Evolutionary conservation across 1,139 yeast species (phyloP).

Genomic region (Arxiozyma slooffiae): DNA sequence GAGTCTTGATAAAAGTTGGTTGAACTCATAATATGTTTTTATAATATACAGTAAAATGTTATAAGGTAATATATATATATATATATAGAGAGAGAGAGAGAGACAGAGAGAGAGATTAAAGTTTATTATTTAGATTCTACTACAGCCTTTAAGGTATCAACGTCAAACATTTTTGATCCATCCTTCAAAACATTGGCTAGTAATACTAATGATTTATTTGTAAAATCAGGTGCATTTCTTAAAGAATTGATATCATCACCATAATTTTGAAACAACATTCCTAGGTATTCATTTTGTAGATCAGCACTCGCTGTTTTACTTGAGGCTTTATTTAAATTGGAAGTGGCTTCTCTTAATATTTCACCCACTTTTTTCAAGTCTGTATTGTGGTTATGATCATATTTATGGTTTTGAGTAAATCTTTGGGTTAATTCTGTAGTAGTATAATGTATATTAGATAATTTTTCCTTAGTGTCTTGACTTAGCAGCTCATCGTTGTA

Average conservation of each 20-base stretch:
- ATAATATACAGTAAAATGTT: background rate
- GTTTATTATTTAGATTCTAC: constrained; percentile 13
- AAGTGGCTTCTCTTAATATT: constrained; percentile 14
- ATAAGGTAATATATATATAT: background rate
- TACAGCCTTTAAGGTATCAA: constrained; percentile 40
- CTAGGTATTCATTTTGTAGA: constrained; percentile 45
- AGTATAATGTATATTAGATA: constrained; percentile 23
- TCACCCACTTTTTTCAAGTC: constrained; percentile 18
- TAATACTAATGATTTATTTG: constrained; percentile 46
- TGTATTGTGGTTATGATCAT: constrained; percentile 6
- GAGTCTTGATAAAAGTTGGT: too few relatives aligned
- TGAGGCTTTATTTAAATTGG: constrained; percentile 3
- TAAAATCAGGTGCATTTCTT: constrained; percentile 58
- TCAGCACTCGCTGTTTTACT: constrained; percentile 26
- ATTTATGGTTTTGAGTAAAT: constrained; percentile 12
- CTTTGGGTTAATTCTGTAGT: constrained; percentile 24
- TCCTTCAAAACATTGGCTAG: constrained; percentile 59
- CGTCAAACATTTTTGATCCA: constrained; percentile 58
- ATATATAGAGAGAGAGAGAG: background rate
- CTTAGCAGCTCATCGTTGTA: constrained; percentile 10
- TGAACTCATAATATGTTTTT: background rate
- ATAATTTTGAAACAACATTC: constrained; percentile 48
- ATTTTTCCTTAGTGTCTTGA: constrained; percentile 16
- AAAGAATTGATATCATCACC: constrained; percentile 55
- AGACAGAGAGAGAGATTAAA: too few relatives aligned